Evolutionary conservation across 2,329 filamentous ascomycete species (phyloP).

Genomic region (Fusarium dimerum): DNA sequence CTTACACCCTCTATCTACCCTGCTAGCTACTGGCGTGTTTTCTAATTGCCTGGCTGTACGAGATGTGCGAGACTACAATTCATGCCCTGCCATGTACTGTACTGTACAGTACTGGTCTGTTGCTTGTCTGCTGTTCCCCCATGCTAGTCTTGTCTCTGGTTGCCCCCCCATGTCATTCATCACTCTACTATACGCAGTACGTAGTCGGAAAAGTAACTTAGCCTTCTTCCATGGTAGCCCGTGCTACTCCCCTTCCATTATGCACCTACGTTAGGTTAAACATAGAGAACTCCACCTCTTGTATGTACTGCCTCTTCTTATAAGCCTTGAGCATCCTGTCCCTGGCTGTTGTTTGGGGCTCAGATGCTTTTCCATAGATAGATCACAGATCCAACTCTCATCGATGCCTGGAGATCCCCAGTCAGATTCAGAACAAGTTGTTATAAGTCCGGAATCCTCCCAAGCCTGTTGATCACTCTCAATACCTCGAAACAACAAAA

Average conservation of each 20-base stretch:
- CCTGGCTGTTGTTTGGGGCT: constrained; percentile 31
- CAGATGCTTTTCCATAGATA: constrained; percentile 33
- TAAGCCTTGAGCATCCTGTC: constrained; percentile 33
- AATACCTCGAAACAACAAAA: constrained; percentile 21
- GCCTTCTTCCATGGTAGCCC: constrained; percentile 30
- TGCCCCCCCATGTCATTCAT: constrained; percentile 31
- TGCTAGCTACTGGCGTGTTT: constrained; percentile 18
- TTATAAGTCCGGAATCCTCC: constrained; percentile 23
- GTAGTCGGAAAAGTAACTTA: no score
- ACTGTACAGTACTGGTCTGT: constrained; percentile 8
- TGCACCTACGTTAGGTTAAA: constrained; percentile 26
- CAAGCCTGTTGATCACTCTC: constrained; percentile 15
- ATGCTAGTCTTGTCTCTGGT: constrained; percentile 4
- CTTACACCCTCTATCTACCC: constrained; percentile 15
- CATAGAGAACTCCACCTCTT: constrained; percentile 20
- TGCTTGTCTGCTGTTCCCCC: neutral
- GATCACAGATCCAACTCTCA: constrained; percentile 26
- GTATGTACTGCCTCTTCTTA: constrained; percentile 32
- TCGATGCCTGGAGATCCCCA: constrained; percentile 24
- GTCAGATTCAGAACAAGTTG: constrained; percentile 20
- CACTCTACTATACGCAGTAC: no score
- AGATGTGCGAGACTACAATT: constrained; percentile 22
- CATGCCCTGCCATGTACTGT: constrained; percentile 26
- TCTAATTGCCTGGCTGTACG: constrained; percentile 29
- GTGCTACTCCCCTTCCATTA: constrained; percentile 31